A percentile compares a stretch with the other conserved stretches of the same genome.
Conservation (phyloP, 139 green algal genomes). For the Chlorella sorokiniana region DNA sequence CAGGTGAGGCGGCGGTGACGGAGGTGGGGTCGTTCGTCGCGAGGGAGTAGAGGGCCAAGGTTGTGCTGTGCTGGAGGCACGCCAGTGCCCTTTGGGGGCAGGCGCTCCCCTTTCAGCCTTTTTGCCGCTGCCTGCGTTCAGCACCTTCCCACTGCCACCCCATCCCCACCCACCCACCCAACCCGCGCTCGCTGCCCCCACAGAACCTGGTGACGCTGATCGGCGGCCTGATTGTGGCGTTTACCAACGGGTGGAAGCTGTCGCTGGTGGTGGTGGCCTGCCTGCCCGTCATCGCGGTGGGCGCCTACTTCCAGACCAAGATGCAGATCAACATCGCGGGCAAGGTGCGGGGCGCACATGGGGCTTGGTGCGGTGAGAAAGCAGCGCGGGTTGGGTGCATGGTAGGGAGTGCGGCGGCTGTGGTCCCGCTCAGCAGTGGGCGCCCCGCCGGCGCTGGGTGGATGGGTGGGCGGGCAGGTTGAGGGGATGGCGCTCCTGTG, state of each 20-base stretch:
- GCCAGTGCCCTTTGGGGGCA: background rate
- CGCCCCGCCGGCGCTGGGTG: too few relatives aligned
- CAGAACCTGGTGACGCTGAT: conserved; percentile 64
- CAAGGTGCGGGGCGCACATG: background rate
- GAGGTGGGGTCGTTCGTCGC: background rate
- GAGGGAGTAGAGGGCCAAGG: background rate
- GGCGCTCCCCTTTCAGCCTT: background rate
- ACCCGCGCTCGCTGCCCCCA: background rate
- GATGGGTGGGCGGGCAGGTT: too few relatives aligned
- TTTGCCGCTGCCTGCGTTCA: background rate
- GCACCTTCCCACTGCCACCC: background rate
- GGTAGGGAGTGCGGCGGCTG: too few relatives aligned
- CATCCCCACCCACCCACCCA: background rate
- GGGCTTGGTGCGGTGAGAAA: too few relatives aligned
- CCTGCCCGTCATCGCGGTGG: conserved; percentile 1
- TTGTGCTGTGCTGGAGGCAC: background rate
- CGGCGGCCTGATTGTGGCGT: conserved; percentile 64
- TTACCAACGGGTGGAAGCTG: conserved; percentile 68
- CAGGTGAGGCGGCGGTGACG: conserved; percentile 3
- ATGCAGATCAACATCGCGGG: background rate
- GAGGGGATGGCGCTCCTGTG: too few relatives aligned
- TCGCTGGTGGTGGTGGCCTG: conserved; percentile 59
- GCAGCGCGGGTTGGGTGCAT: too few relatives aligned
- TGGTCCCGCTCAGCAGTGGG: too few relatives aligned
- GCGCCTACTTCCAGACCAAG: background rate